Percentiles rank a stretch among this genome's conserved stretches.
Conservation (phyloP, 305 asterid species). For the Fraxinus floribunda region DNA sequence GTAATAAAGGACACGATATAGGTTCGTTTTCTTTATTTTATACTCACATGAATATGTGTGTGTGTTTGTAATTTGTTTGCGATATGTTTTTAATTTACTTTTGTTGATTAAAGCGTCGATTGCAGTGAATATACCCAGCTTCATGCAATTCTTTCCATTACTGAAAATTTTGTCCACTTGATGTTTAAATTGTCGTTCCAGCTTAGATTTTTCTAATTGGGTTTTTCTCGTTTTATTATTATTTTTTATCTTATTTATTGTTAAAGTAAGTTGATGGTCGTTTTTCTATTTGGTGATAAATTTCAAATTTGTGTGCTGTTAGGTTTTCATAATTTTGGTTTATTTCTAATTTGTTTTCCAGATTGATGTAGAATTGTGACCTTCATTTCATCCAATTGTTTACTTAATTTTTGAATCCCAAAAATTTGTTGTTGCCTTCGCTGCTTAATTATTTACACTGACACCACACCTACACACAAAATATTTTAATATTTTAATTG, state of each 20-base stretch:
- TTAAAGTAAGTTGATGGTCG: not conserved
- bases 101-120: not conserved
- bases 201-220: not conserved
- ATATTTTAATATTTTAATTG: slow-evolving; percentile 1
- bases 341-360: slow-evolving; percentile 15
- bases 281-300: slow-evolving; percentile 1
- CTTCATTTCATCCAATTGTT: not conserved
- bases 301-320: not conserved
- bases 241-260: not conserved
- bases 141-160: slow-evolving; percentile 24
- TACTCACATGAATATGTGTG: not conserved
- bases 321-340: not conserved
- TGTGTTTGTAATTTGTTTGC: not conserved
- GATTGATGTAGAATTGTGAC: slow-evolving; percentile 7
- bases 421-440: slow-evolving; percentile 20
- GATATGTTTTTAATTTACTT: not conserved
- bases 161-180: slow-evolving; percentile 10
- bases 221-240: not conserved
- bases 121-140: slow-evolving; percentile 3
- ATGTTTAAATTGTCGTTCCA: slow-evolving; percentile 23
- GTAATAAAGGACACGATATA: not conserved
- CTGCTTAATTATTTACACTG: slow-evolving; percentile 7
- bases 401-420: slow-evolving; percentile 14
- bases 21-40: not conserved
- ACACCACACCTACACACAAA: not conserved